Evolutionary conservation across 1,284 basidiomycete genomes (phyloP).

Genomic region (Wallemia hederae): DNA sequence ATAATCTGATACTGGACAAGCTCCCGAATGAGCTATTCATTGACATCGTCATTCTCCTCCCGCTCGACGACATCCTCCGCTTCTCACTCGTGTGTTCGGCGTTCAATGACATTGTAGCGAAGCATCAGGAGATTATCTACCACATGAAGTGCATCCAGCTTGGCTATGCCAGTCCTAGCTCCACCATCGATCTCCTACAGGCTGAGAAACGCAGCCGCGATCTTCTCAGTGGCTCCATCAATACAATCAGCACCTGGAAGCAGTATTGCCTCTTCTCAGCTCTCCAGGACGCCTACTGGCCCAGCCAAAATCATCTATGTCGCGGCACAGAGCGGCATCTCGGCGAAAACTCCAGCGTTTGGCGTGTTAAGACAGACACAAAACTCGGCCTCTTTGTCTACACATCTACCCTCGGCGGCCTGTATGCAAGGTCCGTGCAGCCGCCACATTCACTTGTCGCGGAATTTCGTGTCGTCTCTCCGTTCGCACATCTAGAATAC

Average conservation of each 20-base stretch:
- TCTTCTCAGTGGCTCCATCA: not conserved
- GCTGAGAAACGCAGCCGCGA: not conserved
- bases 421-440: not conserved
- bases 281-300: not conserved
- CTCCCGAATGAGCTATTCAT: not conserved
- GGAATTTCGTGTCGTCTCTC: not conserved
- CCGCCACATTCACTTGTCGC: not conserved
- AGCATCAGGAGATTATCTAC: not conserved
- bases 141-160: not conserved
- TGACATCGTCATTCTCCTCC: not conserved
- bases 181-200: not conserved
- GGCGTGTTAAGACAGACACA: not conserved
- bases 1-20: not conserved
- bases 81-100: not conserved
- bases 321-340: not conserved
- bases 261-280: not conserved
- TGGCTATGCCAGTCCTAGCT: not conserved
- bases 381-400: not conserved
- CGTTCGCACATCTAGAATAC: not conserved
- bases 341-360: not conserved
- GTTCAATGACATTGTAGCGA: not conserved
- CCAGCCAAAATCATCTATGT: not conserved
- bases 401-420: not conserved
- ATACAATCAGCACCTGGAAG: not conserved
- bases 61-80: slow-evolving; percentile 1